phyloP scores from a whole-genome alignment of 331 rosid species.

The Spiraea crenata region DNA sequence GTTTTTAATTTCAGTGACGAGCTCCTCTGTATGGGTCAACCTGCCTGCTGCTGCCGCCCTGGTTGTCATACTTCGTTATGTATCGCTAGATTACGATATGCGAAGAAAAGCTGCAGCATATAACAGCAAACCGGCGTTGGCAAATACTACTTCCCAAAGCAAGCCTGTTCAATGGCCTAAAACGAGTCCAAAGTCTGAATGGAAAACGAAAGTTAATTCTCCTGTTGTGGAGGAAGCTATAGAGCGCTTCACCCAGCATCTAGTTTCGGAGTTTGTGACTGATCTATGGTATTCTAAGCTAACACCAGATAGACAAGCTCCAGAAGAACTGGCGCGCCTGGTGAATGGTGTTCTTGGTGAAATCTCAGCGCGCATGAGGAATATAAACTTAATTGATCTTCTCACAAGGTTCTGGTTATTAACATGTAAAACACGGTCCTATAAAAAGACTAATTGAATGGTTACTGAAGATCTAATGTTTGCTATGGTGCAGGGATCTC shows the following conservation, averaged over 20 bases:
- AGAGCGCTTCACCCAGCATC: slow-evolving; percentile 72
- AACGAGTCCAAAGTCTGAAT: slow-evolving; percentile 56
- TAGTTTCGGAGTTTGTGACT: slow-evolving; percentile 91
- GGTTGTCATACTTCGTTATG: slow-evolving; percentile 66
- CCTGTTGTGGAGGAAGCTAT: slow-evolving; percentile 91
- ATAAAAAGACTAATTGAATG: slow-evolving; percentile 13
- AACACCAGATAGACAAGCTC: slow-evolving; percentile 93
- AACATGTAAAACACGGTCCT: slow-evolving; percentile 11
- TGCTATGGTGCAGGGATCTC: slow-evolving; percentile 75
- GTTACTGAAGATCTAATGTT: slow-evolving; percentile 38
- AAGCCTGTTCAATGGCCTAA: slow-evolving; percentile 52
- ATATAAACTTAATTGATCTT: slow-evolving; percentile 87
- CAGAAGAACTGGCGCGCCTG: slow-evolving; percentile 77
- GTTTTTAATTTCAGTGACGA: slow-evolving; percentile 71
- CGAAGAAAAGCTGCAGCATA: slow-evolving; percentile 82
- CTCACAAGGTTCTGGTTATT: slow-evolving; percentile 67
- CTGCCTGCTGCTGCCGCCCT: slow-evolving; percentile 90
- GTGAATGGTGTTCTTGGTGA: slow-evolving; percentile 80
- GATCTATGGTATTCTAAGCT: slow-evolving; percentile 90
- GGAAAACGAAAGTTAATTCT: slow-evolving; percentile 92
- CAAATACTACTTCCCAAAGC: slow-evolving; percentile 43
- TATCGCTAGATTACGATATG: slow-evolving; percentile 83
- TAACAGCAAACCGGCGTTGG: slow-evolving; percentile 58
- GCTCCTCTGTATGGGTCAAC: slow-evolving; percentile 97
- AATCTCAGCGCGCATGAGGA: slow-evolving; percentile 80